Percentiles rank a stretch among this genome's conserved stretches.
Evolutionary conservation across 257 asterid species (phyloP).

Genomic region (Pogostemon cablin): DNA sequence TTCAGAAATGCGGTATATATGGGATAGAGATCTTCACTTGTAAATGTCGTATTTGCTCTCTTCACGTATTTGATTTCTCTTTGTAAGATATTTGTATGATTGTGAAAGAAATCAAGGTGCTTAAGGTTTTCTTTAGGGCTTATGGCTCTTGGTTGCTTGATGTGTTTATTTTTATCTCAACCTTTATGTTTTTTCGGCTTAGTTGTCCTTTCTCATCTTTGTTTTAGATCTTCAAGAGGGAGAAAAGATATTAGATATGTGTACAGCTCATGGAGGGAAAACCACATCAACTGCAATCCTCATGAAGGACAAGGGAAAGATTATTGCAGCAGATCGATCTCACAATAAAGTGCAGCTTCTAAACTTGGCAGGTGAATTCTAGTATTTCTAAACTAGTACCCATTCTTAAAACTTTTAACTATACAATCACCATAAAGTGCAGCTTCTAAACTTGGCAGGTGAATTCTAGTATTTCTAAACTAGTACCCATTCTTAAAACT

Average conservation of each 20-base stretch:
- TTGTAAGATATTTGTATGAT: too few relatives aligned
- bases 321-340: conserved; percentile 92
- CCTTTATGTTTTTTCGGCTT: conserved; percentile 11
- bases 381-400: conserved; percentile 10
- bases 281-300: conserved; percentile 94
- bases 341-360: conserved; percentile 96
- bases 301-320: conserved; percentile 92
- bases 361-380: conserved; percentile 53
- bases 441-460: conserved; percentile 60
- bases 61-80: too few relatives aligned
- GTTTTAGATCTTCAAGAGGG: conserved; percentile 85
- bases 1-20: too few relatives aligned
- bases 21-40: too few relatives aligned
- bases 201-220: conserved; percentile 26
- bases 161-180: neutral
- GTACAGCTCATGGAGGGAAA: conserved; percentile 99
- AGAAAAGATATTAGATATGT: conserved; percentile 91
- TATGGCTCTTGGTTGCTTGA: conserved; percentile 13
- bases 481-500: neutral
- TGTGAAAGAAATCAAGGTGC: too few relatives aligned
- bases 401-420: neutral
- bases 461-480: conserved; percentile 33
- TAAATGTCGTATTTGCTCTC: too few relatives aligned
- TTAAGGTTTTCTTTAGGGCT: neutral
- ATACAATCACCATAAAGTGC: conserved; percentile 63